phyloP scores from a whole-genome alignment of 192 early-diverging fungal species.

The Coemansia sp. region DNA sequence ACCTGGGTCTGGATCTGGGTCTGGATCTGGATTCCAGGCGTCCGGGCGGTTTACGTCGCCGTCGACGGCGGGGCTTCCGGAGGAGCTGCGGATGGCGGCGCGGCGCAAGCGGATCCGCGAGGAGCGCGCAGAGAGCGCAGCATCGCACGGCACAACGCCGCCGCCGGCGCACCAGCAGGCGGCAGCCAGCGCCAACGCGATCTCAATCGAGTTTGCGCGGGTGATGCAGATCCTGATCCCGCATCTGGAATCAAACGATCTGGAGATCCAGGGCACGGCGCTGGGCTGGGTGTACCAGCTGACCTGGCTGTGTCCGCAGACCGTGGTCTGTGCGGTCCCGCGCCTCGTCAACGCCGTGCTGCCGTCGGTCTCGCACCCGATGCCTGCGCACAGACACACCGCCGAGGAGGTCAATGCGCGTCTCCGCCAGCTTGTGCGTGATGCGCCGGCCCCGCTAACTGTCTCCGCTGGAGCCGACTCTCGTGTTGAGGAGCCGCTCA shows the following conservation, averaged over 20 bases:
- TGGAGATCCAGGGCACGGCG: constrained; percentile 92
- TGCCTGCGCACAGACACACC: constrained; percentile 63
- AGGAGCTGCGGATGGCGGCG: constrained; percentile 50
- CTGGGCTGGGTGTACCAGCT: constrained; percentile 93
- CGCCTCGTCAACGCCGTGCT: constrained; percentile 80
- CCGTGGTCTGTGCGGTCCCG: constrained; percentile 83
- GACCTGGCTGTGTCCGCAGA: constrained; percentile 75
- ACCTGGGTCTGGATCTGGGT: background rate
- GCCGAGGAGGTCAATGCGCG: constrained; percentile 83
- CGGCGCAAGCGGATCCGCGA: constrained; percentile 39
- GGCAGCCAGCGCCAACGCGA: too few species aligned
- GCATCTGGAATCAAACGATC: constrained; percentile 68
- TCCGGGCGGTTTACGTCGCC: background rate
- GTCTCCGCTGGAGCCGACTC: background rate
- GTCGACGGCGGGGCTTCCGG: constrained; percentile 4
- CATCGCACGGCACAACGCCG: constrained; percentile 12
- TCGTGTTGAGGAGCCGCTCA: constrained; percentile 69
- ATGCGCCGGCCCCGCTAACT: constrained; percentile 15
- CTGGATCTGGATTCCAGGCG: background rate
- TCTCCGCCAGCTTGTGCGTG: constrained; percentile 72
- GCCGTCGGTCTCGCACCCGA: constrained; percentile 81
- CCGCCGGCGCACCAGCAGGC: background rate
- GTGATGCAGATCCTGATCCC: constrained; percentile 84
- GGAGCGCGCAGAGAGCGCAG: constrained; percentile 21
- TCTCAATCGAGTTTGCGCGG: constrained; percentile 72